phyloP scores from a whole-genome alignment of 2,329 filamentous ascomycete genomes.

The Colletotrichum tanaceti region DNA sequence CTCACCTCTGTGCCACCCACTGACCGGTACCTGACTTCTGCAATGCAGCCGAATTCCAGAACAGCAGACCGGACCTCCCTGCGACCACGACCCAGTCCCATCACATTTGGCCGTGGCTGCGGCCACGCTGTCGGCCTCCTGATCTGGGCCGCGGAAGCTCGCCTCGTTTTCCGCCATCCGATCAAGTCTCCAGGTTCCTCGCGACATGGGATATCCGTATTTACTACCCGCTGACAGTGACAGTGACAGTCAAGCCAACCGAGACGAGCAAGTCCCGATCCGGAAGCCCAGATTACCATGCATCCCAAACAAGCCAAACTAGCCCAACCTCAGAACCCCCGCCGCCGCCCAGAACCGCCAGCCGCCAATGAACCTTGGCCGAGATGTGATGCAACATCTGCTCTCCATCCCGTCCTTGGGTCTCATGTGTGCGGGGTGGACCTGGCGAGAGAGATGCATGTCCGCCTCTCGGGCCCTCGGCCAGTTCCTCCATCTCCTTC shows the following conservation, averaged over 20 bases:
- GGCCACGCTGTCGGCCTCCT: not conserved
- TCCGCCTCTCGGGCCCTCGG: not conserved
- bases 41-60: constrained; percentile 1
- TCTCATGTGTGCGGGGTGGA: not conserved
- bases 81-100: constrained; percentile 22
- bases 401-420: constrained; percentile 15
- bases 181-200: not conserved
- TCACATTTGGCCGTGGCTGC: not conserved
- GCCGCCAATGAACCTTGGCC: constrained; percentile 25
- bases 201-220: not conserved
- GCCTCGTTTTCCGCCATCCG: not conserved
- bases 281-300: constrained; percentile 17
- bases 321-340: no score
- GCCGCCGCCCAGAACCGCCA: constrained; percentile 27
- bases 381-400: constrained; percentile 31
- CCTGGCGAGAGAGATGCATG: not conserved
- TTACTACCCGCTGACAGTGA: not conserved
- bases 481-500: not conserved
- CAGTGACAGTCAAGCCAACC: not conserved
- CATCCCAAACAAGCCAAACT: constrained; percentile 27
- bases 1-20: constrained; percentile 8
- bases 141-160: not conserved
- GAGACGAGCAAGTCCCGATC: constrained; percentile 22
- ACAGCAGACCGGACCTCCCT: constrained; percentile 1
- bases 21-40: constrained; percentile 32